A percentile compares a stretch with the other conserved stretches of the same genome.
Evolutionary conservation across 192 early-diverging fungal genomes (phyloP).

Genomic region (Coemansia nantahalensis): DNA sequence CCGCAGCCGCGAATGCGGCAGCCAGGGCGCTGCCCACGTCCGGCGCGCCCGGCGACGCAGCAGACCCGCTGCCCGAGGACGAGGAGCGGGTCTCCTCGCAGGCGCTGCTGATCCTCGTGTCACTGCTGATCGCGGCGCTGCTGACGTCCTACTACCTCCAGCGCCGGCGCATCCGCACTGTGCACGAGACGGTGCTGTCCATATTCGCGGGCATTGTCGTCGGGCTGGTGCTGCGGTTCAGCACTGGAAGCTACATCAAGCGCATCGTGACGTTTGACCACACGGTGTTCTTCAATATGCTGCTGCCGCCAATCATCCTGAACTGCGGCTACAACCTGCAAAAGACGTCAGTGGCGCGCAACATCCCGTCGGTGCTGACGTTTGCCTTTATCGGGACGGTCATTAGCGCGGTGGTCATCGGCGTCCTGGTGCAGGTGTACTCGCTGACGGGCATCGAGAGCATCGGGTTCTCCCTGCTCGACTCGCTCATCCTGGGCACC

Average conservation of each 20-base stretch:
- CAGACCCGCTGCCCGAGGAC: slow-evolving; percentile 51
- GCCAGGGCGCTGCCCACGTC: neutral
- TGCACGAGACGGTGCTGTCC: slow-evolving; percentile 96
- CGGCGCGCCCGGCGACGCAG: slow-evolving; percentile 1
- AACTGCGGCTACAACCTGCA: slow-evolving; percentile 97
- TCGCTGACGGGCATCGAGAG: slow-evolving; percentile 68
- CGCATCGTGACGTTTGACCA: slow-evolving; percentile 89
- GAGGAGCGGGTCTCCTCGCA: slow-evolving; percentile 74
- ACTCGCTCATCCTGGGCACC: slow-evolving; percentile 92
- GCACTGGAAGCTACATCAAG: slow-evolving; percentile 57
- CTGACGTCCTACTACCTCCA: slow-evolving; percentile 89
- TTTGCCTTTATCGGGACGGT: slow-evolving; percentile 95
- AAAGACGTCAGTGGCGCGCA: slow-evolving; percentile 79
- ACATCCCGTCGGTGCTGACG: slow-evolving; percentile 83
- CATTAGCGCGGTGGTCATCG: slow-evolving; percentile 87
- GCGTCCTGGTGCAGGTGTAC: slow-evolving; percentile 68
- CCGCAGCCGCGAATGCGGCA: too few relatives aligned
- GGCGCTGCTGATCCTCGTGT: slow-evolving; percentile 84
- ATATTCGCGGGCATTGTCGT: slow-evolving; percentile 76
- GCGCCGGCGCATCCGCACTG: slow-evolving; percentile 77
- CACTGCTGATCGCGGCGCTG: slow-evolving; percentile 80
- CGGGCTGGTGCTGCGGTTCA: slow-evolving; percentile 46
- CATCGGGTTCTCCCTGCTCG: slow-evolving; percentile 74
- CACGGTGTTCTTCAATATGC: slow-evolving; percentile 92
- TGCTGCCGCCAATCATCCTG: slow-evolving; percentile 96